phyloP scores from a whole-genome alignment of 768 basidiomycete species.

The Phanerochaete carnosa region DNA sequence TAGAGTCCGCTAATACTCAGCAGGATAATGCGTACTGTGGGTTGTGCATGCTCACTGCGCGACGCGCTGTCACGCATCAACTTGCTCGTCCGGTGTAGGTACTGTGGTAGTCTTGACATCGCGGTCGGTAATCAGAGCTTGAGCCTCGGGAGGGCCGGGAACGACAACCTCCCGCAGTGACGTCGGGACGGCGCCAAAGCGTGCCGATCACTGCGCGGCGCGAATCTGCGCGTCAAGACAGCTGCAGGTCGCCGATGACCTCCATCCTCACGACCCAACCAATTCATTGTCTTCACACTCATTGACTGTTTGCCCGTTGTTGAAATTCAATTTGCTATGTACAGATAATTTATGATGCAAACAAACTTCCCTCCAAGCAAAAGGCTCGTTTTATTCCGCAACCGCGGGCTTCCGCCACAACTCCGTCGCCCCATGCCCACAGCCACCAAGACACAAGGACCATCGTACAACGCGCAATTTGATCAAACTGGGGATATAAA shows the following conservation, averaged over 20 bases:
- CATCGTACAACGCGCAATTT: slow-evolving; percentile 34
- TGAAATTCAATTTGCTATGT: not conserved
- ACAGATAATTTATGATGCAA: not conserved
- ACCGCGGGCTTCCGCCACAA: slow-evolving; percentile 47
- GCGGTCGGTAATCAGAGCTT: not conserved
- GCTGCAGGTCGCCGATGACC: not conserved
- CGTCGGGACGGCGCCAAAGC: not conserved
- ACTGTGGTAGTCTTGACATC: slow-evolving; percentile 26
- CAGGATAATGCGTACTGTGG: not conserved
- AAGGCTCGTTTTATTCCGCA: slow-evolving; percentile 33
- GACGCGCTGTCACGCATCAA: slow-evolving; percentile 37
- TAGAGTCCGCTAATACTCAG: not conserved
- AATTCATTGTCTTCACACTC: not conserved
- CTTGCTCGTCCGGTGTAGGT: slow-evolving; percentile 37
- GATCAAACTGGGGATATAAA: slow-evolving; percentile 41
- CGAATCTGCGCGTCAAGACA: not conserved
- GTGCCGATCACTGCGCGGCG: not conserved
- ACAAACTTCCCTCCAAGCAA: slow-evolving; percentile 1
- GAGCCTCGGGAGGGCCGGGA: not conserved
- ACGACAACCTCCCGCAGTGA: not conserved
- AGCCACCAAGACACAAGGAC: slow-evolving; percentile 33
- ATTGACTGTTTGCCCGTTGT: not conserved
- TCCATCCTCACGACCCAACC: not conserved
- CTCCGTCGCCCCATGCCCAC: slow-evolving; percentile 47
- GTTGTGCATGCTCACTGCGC: slow-evolving; percentile 32